A percentile compares a stretch with the other conserved stretches of the same genome.
Evolutionary conservation across 1,284 basidiomycete genomes (phyloP).

Genomic region (Leccinum solheimii): DNA sequence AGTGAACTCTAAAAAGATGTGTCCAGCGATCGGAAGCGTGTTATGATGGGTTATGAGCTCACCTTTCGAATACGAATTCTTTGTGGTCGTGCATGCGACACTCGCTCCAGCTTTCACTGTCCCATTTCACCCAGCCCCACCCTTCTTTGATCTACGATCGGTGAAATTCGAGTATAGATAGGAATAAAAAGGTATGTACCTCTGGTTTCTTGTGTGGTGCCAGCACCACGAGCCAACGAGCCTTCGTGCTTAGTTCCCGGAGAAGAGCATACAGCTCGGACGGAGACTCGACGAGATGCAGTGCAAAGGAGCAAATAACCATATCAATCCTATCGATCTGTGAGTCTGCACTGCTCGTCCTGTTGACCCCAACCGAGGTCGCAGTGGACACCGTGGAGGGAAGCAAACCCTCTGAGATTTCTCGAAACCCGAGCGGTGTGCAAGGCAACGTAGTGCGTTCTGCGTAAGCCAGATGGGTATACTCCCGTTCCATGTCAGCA

Average conservation of each 20-base stretch:
- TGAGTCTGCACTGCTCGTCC: background rate
- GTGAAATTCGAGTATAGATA: background rate
- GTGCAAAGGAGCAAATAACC: conserved; percentile 69
- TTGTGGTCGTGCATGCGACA: conserved; percentile 42
- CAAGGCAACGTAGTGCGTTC: conserved; percentile 50
- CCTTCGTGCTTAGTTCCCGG: conserved; percentile 61
- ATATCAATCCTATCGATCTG: conserved; percentile 47
- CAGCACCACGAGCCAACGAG: conserved; percentile 63
- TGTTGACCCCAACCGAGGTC: conserved; percentile 9
- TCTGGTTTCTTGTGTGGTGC: conserved; percentile 78
- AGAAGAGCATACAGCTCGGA: conserved; percentile 66
- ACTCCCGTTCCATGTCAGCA: conserved; percentile 36
- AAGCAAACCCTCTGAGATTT: conserved; percentile 50
- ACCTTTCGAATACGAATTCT: conserved; percentile 60
- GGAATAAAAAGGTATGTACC: conserved; percentile 37
- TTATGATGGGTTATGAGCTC: conserved; percentile 16
- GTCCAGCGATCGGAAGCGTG: background rate
- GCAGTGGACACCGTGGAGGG: conserved; percentile 35
- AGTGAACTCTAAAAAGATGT: conserved; percentile 27
- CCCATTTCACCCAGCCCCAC: conserved; percentile 75
- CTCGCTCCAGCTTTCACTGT: conserved; percentile 54
- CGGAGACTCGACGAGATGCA: conserved; percentile 64
- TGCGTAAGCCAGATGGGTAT: conserved; percentile 50
- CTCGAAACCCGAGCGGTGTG: conserved; percentile 51
- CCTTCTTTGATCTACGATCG: conserved; percentile 61